phyloP scores from a whole-genome alignment of 2,329 filamentous ascomycete genomes.

The Alternaria sp. region DNA sequence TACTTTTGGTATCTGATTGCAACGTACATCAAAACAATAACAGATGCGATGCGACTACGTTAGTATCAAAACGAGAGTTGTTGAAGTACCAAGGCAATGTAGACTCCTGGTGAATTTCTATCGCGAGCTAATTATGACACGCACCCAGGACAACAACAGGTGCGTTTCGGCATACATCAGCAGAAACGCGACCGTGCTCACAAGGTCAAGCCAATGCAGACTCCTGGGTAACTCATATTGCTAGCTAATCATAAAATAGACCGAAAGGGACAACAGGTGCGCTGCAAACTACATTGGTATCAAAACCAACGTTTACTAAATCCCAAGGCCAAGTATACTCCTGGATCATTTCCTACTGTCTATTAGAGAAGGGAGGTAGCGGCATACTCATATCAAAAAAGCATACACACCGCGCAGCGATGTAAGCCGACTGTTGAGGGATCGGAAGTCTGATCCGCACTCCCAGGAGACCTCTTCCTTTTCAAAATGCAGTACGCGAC shows the following conservation, averaged over 20 bases:
- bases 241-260: background rate
- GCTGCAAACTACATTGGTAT: background rate
- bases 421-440: background rate
- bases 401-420: background rate
- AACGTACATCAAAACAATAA: background rate
- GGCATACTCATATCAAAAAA: background rate
- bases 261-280: too few species aligned
- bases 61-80: background rate
- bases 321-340: background rate
- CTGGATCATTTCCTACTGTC: background rate
- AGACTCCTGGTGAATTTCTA: rapidly evolving
- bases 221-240: background rate
- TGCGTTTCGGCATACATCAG: background rate
- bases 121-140: background rate
- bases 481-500: background rate
- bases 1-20: rapidly evolving
- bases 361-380: background rate
- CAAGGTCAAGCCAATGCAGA: background rate
- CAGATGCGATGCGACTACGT: background rate
- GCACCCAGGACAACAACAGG: background rate
- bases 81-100: background rate
- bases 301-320: background rate
- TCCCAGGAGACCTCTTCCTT: background rate
- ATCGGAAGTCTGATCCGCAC: background rate
- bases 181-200: background rate